Evolutionary conservation across 1,284 basidiomycete species (phyloP).

Genomic region (Irpex rosettiformis): DNA sequence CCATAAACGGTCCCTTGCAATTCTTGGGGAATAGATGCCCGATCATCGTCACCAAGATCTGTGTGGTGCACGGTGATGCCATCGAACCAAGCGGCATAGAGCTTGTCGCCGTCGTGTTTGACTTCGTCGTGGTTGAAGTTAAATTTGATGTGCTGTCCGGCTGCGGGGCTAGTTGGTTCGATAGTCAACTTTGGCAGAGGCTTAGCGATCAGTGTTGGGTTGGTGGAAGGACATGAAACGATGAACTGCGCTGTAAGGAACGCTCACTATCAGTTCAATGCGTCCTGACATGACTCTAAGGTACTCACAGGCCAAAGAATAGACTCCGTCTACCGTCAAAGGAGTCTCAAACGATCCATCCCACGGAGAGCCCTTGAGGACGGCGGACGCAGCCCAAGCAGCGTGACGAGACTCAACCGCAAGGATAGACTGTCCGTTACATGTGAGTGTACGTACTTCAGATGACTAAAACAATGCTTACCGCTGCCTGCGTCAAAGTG

Average conservation of each 20-base stretch:
- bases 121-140: constrained; percentile 21
- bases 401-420: constrained; percentile 45
- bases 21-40: constrained; percentile 27
- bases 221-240: constrained; percentile 42
- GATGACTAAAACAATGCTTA: constrained; percentile 10
- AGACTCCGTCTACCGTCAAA: constrained; percentile 46
- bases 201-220: constrained; percentile 35
- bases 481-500: constrained; percentile 31
- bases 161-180: constrained; percentile 18
- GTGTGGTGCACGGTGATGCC: constrained; percentile 34
- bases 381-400: constrained; percentile 48
- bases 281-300: constrained; percentile 16
- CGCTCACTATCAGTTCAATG: constrained; percentile 13
- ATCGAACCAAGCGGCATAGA: constrained; percentile 38
- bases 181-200: constrained; percentile 37
- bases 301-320: constrained; percentile 33
- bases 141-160: constrained; percentile 29
- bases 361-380: constrained; percentile 48
- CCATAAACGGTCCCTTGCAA: constrained; percentile 32
- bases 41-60: constrained; percentile 27
- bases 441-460: neutral
- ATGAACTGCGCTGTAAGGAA: constrained; percentile 34
- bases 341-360: constrained; percentile 53
- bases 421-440: constrained; percentile 30
- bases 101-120: constrained; percentile 21